Conservation (phyloP, 345 rosid species). For the Acer negundo region DNA sequence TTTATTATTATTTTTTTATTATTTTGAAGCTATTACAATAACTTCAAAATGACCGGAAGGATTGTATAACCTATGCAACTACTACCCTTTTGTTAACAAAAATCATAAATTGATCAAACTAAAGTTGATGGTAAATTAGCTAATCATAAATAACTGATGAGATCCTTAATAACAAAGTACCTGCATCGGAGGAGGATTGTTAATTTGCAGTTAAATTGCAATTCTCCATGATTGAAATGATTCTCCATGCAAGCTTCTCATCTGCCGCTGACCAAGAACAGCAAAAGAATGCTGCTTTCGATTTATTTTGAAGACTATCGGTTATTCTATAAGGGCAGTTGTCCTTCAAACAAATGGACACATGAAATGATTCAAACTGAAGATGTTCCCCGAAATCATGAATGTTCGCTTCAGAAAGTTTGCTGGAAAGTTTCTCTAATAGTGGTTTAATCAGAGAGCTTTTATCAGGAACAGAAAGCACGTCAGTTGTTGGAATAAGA, state of each 20-base stretch:
- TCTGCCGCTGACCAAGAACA: constrained; percentile 76
- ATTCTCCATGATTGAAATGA: constrained; percentile 48
- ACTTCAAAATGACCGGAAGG: too few relatives aligned
- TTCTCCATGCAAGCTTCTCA: constrained; percentile 70
- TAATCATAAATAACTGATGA: neutral
- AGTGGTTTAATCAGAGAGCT: constrained; percentile 38
- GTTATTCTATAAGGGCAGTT: constrained; percentile 52
- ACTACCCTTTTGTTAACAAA: neutral
- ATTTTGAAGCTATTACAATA: too few relatives aligned
- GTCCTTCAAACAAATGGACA: constrained; percentile 49
- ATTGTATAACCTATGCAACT: neutral
- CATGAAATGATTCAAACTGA: constrained; percentile 57
- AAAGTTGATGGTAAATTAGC: neutral
- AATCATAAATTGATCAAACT: neutral
- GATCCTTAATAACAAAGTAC: neutral
- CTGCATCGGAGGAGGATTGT: neutral
- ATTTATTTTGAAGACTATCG: constrained; percentile 12
- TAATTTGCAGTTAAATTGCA: constrained; percentile 2
- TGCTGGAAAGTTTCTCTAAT: constrained; percentile 35
- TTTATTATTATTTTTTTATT: too few relatives aligned
- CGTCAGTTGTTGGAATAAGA: constrained; percentile 13
- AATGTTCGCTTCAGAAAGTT: constrained; percentile 39
- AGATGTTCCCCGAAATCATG: constrained; percentile 47
- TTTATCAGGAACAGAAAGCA: constrained; percentile 15
- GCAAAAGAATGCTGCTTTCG: constrained; percentile 50